Base-by-base conservation (phyloP, 345 rosid genomes). In the Murraya paniculata region DNA sequence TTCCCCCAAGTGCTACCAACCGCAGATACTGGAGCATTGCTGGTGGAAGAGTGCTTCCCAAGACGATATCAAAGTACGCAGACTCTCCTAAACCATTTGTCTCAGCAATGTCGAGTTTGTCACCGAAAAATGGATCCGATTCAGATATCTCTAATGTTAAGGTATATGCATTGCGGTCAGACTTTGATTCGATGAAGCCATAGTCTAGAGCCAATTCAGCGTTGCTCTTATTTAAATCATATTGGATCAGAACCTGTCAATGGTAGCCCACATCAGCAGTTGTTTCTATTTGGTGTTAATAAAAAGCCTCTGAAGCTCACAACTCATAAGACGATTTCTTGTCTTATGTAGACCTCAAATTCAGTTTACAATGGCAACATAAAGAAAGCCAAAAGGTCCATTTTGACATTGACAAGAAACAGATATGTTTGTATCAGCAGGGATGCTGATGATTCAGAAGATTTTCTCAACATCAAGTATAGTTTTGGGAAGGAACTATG, bases 151-250 rank as follows among this genome's bases (percentile, higher is more conserved):
- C 92, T 41, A 95, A 82, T 25, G 99, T 91, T 48, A 95, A 82
- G n/a, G 94, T 90, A 79, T 88, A 95, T 14, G 90, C 60, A 89
- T 92, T 92, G 75, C 98, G 92, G 64, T 81, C 84, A 2, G 94
- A 48, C 67, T 77, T 91, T 68, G 88, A 78, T 82, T 95, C 99
- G 75, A 87, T 81, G 86, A 95, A 92, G 45, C 99, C 99, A 71
- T 93, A 92, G 88, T 95, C 99, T 64, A 93, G 84, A 80, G 98
- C 97, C 72, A 95, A 84, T 83, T 95, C 99, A 1, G 94, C 91
- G 69, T 95, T 95, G 82, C 94, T 95, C 89, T 93, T 95, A 81
- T 87, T 81, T 74, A 89, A 77, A 84, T 93, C 97, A 35, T 95
- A 95, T 77, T 93, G 97, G 74, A 93, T 90, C 75, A 91, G 81